Conservation (phyloP, 2,329 filamentous ascomycete genomes). For the Apiospora koreana region DNA sequence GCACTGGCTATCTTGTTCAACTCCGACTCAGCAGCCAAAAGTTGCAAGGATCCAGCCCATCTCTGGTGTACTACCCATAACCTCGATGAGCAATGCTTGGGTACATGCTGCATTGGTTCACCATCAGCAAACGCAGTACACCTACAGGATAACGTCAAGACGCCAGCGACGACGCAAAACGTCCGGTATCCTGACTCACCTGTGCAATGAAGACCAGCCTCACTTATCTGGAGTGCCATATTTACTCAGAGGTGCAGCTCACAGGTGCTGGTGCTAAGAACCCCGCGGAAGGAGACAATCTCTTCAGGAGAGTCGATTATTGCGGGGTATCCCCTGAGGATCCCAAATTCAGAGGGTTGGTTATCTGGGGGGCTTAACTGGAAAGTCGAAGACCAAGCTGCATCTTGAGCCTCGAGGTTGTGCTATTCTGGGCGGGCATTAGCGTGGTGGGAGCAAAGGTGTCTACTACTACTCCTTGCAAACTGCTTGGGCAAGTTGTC, state of each 20-base stretch:
- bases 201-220: background rate
- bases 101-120: background rate
- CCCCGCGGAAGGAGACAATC: background rate
- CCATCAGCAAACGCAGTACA: background rate
- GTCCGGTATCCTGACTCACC: background rate
- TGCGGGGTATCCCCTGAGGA: background rate
- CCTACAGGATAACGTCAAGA: background rate
- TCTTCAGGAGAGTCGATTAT: background rate
- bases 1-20: background rate
- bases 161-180: background rate
- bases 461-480: background rate
- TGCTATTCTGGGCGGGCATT: background rate
- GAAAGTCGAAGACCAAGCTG: background rate
- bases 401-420: background rate
- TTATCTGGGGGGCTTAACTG: background rate
- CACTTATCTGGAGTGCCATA: background rate
- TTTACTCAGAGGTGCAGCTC: background rate
- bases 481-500: background rate
- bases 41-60: too few relatives aligned
- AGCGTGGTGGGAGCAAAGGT: background rate
- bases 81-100: background rate
- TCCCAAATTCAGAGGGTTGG: background rate
- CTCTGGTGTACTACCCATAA: background rate
- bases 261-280: background rate
- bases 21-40: background rate